A percentile compares a stretch with the other conserved stretches of the same genome.
Conservation (phyloP, 2,329 filamentous ascomycete species). For the Talaromyces sp. region DNA sequence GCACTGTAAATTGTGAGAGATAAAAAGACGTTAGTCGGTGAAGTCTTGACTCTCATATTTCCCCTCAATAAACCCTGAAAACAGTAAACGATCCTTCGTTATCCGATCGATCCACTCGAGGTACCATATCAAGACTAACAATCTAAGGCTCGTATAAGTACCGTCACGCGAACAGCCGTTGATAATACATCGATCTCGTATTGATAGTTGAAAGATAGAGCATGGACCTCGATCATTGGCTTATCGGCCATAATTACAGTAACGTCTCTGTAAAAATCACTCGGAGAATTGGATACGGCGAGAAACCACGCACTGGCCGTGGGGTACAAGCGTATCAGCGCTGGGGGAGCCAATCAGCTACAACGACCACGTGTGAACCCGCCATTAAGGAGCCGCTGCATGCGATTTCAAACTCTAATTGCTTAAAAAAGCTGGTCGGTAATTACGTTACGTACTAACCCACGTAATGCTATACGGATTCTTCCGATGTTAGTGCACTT, state of each 20-base stretch:
- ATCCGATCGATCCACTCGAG: conserved; percentile 1
- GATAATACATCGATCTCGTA: not conserved
- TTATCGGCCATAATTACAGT: not conserved
- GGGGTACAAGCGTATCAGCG: conserved; percentile 7
- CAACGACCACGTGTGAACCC: not conserved
- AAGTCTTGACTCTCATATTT: not conserved
- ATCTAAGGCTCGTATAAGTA: not conserved
- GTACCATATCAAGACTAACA: not conserved
- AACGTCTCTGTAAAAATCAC: not conserved
- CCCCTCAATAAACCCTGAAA: not conserved
- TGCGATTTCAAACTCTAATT: conserved; percentile 5
- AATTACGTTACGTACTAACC: not conserved
- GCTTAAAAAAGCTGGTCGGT: not conserved
- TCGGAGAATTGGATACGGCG: not conserved
- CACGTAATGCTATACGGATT: not conserved
- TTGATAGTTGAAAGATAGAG: not conserved
- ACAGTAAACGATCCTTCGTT: not conserved
- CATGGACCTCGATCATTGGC: not conserved
- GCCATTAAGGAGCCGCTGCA: conserved; percentile 3
- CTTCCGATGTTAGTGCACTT: not conserved
- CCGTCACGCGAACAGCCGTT: not conserved
- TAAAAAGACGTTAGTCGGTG: not conserved
- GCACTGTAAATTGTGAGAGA: not conserved
- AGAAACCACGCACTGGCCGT: conserved; percentile 3
- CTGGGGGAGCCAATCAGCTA: conserved; percentile 1